Base-by-base conservation (phyloP, 202 grass and related monocot species). In the Dendrocalamus latiflorus region DNA sequence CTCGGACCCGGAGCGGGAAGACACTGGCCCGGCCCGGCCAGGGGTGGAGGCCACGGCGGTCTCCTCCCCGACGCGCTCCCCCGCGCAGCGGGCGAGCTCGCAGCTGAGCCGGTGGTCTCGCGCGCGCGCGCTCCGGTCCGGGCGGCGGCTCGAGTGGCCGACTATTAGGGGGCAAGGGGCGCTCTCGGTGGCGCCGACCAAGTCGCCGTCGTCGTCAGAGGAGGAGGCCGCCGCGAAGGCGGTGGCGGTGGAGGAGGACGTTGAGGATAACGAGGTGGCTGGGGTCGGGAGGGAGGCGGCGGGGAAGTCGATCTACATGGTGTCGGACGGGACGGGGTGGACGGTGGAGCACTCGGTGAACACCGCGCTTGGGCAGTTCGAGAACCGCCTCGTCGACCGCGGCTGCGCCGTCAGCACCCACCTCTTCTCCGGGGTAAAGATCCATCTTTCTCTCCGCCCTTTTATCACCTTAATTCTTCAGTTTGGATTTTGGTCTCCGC, bases 311-410 rank as follows among this genome's bases (percentile, higher is more conserved):
- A 98, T 98, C 86, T 98, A 98, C 86, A 93, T 98, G 83, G 95
- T 98, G 63, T 98, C 95, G 24, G 95, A 98, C 68, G 95, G 95
- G 38, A 98, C 95, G 9, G 95, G 95, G 15, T 95, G 89, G 87
- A 98, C 95, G 53, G 75, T 93, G 63, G 95, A 98, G 93, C 83
- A 98, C 76, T 90, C 95, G 59, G 95, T 98, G 68, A 95, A 90
- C 74, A 87, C 95, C 61, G 95, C 91, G 79, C 88, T 98, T 41
- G 95, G 95, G 1, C 95, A 98, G 87, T 98, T 98, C 74, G 95
- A 98, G 89, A 17, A 93, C 83, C 93, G 91, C 91, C 89, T 95
- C 42, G 83, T 87, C 5, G 85, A 95, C 74, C 83, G 87, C 64
- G 70, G 64, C 18, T 98, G 93, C 86, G 65, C 89, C 51, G 86